phyloP scores from a whole-genome alignment of 352 stramenopile genomes.

The Phytophthora hybrid region DNA sequence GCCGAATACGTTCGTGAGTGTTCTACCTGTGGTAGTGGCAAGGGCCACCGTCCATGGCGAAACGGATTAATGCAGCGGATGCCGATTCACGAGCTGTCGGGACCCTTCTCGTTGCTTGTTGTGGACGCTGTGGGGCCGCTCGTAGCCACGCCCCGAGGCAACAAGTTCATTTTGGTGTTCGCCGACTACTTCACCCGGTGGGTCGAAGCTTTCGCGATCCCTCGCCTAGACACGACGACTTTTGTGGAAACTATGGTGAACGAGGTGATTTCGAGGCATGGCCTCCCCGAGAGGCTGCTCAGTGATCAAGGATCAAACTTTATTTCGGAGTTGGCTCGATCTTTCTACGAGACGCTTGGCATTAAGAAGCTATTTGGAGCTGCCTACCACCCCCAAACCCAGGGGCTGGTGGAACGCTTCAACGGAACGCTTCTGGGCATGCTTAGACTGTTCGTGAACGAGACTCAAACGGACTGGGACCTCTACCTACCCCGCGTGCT shows the following conservation, averaged over 20 bases:
- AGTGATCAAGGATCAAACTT: slow-evolving; percentile 14
- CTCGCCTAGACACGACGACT: too few species aligned
- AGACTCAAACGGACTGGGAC: slow-evolving; percentile 13
- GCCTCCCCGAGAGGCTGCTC: not conserved
- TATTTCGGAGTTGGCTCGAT: not conserved
- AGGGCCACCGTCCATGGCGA: too few species aligned
- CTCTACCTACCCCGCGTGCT: slow-evolving; percentile 1
- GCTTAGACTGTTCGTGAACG: not conserved
- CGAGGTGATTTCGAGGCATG: not conserved
- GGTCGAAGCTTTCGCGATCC: not conserved
- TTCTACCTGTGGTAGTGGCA: too few species aligned
- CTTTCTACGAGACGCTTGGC: slow-evolving; percentile 2
- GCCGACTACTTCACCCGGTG: not conserved
- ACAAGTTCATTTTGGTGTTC: not conserved
- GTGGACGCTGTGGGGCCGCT: not conserved
- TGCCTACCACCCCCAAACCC: slow-evolving; percentile 2
- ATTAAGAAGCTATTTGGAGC: slow-evolving; percentile 9
- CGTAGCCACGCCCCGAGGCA: not conserved
- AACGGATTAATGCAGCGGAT: too few species aligned
- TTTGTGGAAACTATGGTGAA: not conserved
- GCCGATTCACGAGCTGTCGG: too few species aligned
- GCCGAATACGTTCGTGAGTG: too few species aligned
- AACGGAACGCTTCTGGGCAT: slow-evolving; percentile 4
- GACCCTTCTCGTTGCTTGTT: too few species aligned
- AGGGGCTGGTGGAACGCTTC: slow-evolving; percentile 5